Percentiles rank a stretch among this genome's conserved stretches.
phyloP scores from a whole-genome alignment of 148 eudicot genomes.

The Cornus kousa region DNA sequence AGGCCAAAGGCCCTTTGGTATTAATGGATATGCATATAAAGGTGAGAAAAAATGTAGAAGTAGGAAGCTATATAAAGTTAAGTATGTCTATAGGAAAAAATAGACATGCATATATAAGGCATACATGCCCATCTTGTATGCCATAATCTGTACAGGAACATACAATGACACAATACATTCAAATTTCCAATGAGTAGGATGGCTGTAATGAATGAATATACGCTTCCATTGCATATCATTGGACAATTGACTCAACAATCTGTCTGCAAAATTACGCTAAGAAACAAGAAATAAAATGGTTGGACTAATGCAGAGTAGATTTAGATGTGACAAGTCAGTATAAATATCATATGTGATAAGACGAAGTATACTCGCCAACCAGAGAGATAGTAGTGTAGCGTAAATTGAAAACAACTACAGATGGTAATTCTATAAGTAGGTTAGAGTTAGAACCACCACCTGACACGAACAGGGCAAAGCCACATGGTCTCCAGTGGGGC shows the following conservation, averaged over 20 bases:
- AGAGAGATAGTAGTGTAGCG: background rate
- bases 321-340: background rate
- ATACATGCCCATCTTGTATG: background rate
- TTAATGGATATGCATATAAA: background rate
- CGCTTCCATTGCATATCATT: background rate
- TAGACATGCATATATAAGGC: background rate
- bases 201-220: background rate
- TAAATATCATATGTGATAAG: background rate
- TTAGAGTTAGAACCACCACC: background rate
- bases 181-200: background rate
- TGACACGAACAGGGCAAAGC: background rate
- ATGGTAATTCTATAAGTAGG: background rate
- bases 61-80: background rate
- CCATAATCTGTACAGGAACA: background rate
- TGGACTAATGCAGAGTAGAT: background rate
- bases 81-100: background rate
- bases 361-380: background rate
- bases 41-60: background rate
- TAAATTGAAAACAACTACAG: background rate
- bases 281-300: background rate
- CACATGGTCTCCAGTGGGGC: too few relatives aligned
- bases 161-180: background rate
- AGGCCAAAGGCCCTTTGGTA: too few relatives aligned
- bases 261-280: background rate
- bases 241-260: conserved; percentile 3